Percentiles rank a stretch among this genome's conserved stretches.
Evolutionary conservation across 768 basidiomycete genomes (phyloP).

Genomic region (Lactarius tabidus): DNA sequence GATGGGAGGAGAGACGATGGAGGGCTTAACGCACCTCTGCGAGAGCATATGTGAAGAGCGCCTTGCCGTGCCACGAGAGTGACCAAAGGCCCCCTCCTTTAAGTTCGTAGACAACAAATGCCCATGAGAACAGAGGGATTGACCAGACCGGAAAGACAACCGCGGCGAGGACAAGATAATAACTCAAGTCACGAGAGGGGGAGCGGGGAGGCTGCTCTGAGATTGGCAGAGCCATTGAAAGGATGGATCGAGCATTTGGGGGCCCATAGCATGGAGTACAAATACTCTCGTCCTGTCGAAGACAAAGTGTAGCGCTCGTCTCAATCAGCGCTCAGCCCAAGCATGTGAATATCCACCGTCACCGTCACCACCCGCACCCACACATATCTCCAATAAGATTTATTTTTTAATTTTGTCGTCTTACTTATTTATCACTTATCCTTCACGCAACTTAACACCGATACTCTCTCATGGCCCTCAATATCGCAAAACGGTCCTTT

Average conservation of each 20-base stretch:
- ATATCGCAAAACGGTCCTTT: not conserved
- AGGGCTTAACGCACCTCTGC: slow-evolving; percentile 48
- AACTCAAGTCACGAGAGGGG: slow-evolving; percentile 45
- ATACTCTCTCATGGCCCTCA: not conserved
- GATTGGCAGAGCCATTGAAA: slow-evolving; percentile 20
- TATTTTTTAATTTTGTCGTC: not conserved
- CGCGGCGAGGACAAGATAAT: slow-evolving; percentile 54
- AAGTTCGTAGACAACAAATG: slow-evolving; percentile 49
- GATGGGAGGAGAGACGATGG: not conserved
- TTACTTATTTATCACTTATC: not conserved
- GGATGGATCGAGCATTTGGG: not conserved
- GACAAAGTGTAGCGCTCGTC: not conserved
- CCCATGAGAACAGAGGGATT: slow-evolving; percentile 60
- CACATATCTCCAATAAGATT: not conserved
- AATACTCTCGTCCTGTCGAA: not conserved
- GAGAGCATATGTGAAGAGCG: slow-evolving; percentile 47
- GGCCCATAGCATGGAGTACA: not conserved
- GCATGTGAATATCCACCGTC: not conserved
- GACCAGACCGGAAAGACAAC: slow-evolving; percentile 64
- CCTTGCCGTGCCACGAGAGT: slow-evolving; percentile 38
- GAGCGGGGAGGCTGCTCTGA: slow-evolving; percentile 34
- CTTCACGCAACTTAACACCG: not conserved
- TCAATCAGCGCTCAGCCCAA: not conserved
- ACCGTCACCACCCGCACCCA: not conserved
- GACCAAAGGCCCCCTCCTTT: slow-evolving; percentile 40